Conservation (phyloP, 2,329 filamentous ascomycete species). For the Aspergillus proliferans region DNA sequence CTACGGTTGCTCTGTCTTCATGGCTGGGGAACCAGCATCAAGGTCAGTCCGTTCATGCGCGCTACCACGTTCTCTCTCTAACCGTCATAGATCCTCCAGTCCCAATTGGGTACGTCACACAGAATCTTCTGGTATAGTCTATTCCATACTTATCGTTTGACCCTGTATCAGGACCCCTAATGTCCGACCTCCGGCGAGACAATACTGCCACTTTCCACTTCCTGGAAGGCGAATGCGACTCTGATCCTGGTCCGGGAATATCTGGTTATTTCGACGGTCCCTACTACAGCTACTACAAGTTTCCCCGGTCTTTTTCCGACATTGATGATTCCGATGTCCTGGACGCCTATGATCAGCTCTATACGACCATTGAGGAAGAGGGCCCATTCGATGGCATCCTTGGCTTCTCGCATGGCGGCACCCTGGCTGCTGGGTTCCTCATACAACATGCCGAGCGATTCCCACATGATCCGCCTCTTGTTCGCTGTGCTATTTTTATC, state of each 20-base stretch:
- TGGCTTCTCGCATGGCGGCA: conserved; percentile 32
- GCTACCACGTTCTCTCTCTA: not conserved
- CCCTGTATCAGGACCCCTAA: conserved; percentile 16
- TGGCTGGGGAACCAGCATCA: conserved; percentile 28
- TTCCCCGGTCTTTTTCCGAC: conserved; percentile 18
- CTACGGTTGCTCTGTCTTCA: conserved; percentile 28
- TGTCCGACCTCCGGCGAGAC: conserved; percentile 21
- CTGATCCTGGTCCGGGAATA: conserved; percentile 22
- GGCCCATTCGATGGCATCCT: conserved; percentile 29
- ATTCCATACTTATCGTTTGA: not conserved
- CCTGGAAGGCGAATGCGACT: conserved; percentile 25
- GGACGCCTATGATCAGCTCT: conserved; percentile 21
- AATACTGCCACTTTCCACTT: conserved; percentile 25
- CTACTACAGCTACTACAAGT: conserved; percentile 28
- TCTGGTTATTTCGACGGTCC: conserved; percentile 25
- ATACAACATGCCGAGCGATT: conserved; percentile 21
- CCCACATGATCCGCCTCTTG: conserved; percentile 14
- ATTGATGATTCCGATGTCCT: conserved; percentile 13
- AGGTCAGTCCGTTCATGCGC: conserved; percentile 10
- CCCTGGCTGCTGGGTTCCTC: conserved; percentile 24
- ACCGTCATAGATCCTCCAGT: conserved; percentile 20
- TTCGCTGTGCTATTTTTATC: conserved; percentile 31
- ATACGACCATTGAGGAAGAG: conserved; percentile 21
- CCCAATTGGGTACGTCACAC: conserved; percentile 19
- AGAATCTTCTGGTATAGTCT: not conserved